Conservation (phyloP, 1,284 basidiomycete genomes). For the Malassezia caprae region DNA sequence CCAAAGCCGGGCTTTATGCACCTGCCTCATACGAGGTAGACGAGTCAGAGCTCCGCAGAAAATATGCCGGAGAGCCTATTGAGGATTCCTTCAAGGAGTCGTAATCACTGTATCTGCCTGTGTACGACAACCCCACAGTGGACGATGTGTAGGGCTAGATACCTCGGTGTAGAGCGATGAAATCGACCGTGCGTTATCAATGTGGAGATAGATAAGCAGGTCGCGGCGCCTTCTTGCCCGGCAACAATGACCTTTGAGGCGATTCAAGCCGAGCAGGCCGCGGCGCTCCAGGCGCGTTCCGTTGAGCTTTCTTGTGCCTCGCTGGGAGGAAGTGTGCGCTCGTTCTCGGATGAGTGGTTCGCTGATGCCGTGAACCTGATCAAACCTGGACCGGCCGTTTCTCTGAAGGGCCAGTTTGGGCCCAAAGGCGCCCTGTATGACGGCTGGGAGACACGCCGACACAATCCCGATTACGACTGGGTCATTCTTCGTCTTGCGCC, state of each 20-base stretch:
- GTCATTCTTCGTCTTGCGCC: constrained; percentile 79
- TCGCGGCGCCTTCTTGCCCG: not conserved
- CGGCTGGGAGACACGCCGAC: constrained; percentile 85
- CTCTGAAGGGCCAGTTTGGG: constrained; percentile 81
- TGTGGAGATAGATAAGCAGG: not conserved
- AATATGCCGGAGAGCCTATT: constrained; percentile 1
- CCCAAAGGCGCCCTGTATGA: constrained; percentile 88
- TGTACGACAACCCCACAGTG: not conserved
- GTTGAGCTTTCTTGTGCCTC: constrained; percentile 76
- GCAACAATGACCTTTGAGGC: constrained; percentile 1
- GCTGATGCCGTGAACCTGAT: constrained; percentile 75
- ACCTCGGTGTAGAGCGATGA: not conserved
- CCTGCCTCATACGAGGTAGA: constrained; percentile 1
- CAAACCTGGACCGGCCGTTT: constrained; percentile 50
- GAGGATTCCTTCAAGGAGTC: not conserved
- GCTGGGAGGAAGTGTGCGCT: constrained; percentile 65
- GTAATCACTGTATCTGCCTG: not conserved
- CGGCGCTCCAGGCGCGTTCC: constrained; percentile 22
- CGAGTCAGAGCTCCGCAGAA: not conserved
- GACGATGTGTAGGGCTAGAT: not conserved
- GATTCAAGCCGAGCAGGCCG: not conserved
- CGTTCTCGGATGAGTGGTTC: constrained; percentile 91
- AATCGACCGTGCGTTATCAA: not conserved
- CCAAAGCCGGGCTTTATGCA: not conserved
- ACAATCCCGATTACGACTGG: constrained; percentile 85